phyloP scores from a whole-genome alignment of 2,329 filamentous ascomycete species.

The Xylariaceae sp. region DNA sequence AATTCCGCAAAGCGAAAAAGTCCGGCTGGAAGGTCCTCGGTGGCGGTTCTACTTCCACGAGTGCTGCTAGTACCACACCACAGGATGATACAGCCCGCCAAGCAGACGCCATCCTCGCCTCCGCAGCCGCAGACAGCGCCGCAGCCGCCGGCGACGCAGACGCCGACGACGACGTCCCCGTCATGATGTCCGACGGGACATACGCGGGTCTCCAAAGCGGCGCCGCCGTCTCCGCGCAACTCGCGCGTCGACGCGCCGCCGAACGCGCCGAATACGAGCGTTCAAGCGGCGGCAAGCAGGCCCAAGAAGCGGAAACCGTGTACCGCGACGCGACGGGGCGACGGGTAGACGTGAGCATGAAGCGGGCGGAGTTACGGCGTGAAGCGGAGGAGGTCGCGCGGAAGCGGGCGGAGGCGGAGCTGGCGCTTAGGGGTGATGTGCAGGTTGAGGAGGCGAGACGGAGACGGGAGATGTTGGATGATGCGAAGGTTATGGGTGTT shows the following conservation, averaged over 20 bases:
- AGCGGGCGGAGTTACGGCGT: conserved; percentile 76
- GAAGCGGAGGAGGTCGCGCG: conserved; percentile 62
- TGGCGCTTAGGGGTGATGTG: conserved; percentile 77
- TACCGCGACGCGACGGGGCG: conserved; percentile 92
- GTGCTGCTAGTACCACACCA: conserved; percentile 44
- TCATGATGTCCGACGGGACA: conserved; percentile 83
- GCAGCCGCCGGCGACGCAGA: conserved; percentile 43
- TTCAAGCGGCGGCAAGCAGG: conserved; percentile 34
- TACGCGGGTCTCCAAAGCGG: conserved; percentile 83
- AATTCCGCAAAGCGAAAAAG: conserved; percentile 71
- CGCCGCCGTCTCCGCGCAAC: conserved; percentile 65
- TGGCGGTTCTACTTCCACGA: conserved; percentile 30
- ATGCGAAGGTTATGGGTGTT: conserved; percentile 76
- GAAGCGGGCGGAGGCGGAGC: conserved; percentile 62
- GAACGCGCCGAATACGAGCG: conserved; percentile 27
- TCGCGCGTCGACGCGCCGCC: conserved; percentile 53
- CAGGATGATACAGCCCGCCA: conserved; percentile 39
- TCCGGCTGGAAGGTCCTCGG: conserved; percentile 74
- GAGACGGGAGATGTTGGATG: conserved; percentile 63
- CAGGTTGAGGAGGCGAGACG: conserved; percentile 65
- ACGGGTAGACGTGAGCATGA: conserved; percentile 90
- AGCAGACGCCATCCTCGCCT: conserved; percentile 72
- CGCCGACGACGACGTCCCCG: conserved; percentile 34
- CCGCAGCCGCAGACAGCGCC: conserved; percentile 57
- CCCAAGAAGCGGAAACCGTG: conserved; percentile 70